Evolutionary conservation across 2,329 filamentous ascomycete species (phyloP), one percentile per base, ranked within the genome.

Genomic region (Trichoderma koningiopsis): DNA sequence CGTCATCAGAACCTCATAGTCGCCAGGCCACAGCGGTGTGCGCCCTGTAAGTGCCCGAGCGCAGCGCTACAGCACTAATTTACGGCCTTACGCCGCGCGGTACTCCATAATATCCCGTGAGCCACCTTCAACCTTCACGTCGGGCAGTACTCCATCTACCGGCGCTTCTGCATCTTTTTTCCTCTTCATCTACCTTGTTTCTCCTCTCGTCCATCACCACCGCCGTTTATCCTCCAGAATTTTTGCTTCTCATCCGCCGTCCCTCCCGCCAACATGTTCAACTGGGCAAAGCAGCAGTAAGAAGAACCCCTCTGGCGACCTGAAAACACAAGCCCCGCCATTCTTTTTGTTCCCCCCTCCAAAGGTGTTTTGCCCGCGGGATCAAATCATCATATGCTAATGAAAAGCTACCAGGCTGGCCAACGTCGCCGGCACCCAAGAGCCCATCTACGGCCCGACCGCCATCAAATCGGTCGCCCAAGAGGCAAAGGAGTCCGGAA

Each of bases 211-310:
- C 7, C 60, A 47, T 64, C 40, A 31, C 33, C 56, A 53, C 57
- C 55, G 33, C 56, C 19, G 60, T 31, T 27, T 7, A 47, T 52
- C 43, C 29, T 62, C 16, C 37, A 53, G 40, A n/a, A 19, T 52
- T 14, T 49, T 27, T 27, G 33, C 47, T 68, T 10, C 6, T 19
- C 22, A n/a, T 53, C 37, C 31, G 49, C 37, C 56, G 56, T 33
- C 35, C 52, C 37, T 59, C 43, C 35, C 65, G 19, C 75, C 80
- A 87, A 78, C 81, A 96, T 93, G 90, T 94, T 97, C 85, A 96
- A 93, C 85, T 97, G 94, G 94, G 91, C 94, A 76, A 96, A 97
- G 84, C 91, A 95, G 82, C 89, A 91, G 93, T 96, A 85, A 82
- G 92, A 72, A 72, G 58, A 29, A 22, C 37, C 31, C 66, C 16